These are phyloP conservation scores for Yamadazyma siamensis DNA, from an alignment of 1,139 yeast genomes.

Conservation along the genomic window DNA sequence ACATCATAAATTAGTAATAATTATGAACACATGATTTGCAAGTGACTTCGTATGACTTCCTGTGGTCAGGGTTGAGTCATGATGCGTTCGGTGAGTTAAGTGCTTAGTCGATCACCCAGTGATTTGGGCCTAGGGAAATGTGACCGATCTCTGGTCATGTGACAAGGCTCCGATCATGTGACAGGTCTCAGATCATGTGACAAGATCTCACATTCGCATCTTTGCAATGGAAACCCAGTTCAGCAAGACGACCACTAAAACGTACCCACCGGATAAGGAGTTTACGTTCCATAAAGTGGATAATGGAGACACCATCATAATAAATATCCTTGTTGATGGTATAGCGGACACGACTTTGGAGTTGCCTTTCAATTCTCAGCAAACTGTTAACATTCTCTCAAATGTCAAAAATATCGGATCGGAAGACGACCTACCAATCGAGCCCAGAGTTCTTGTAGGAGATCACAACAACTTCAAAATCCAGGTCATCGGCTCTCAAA, in stretches of 20 bases:
- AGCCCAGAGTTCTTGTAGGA: constrained; percentile 40
- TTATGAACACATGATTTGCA: too few species aligned
- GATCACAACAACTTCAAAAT: constrained; percentile 38
- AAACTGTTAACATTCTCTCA: constrained; percentile 21
- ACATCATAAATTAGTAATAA: too few species aligned
- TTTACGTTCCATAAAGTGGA: constrained; percentile 37
- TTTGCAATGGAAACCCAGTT: too few species aligned
- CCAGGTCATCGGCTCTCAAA: constrained; percentile 42
- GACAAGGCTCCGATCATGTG: too few species aligned
- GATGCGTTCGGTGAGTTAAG: too few species aligned
- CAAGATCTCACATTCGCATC: too few species aligned
- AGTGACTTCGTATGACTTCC: too few species aligned
- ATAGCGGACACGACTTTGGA: constrained; percentile 42
- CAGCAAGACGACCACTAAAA: constrained; percentile 11
- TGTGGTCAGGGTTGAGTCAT: too few species aligned
- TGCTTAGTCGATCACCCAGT: too few species aligned
- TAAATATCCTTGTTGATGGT: constrained; percentile 37
- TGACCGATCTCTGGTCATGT: too few species aligned
- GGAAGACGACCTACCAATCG: constrained; percentile 23
- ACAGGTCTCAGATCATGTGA: too few species aligned
- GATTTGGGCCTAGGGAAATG: too few species aligned
- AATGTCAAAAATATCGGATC: constrained; percentile 15
- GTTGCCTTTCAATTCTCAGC: constrained; percentile 36
- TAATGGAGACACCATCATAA: constrained; percentile 29
- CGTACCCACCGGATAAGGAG: constrained; percentile 14